Evolutionary conservation across 2,329 filamentous ascomycete genomes (phyloP).

Genomic region (Leptodontidium sp.): DNA sequence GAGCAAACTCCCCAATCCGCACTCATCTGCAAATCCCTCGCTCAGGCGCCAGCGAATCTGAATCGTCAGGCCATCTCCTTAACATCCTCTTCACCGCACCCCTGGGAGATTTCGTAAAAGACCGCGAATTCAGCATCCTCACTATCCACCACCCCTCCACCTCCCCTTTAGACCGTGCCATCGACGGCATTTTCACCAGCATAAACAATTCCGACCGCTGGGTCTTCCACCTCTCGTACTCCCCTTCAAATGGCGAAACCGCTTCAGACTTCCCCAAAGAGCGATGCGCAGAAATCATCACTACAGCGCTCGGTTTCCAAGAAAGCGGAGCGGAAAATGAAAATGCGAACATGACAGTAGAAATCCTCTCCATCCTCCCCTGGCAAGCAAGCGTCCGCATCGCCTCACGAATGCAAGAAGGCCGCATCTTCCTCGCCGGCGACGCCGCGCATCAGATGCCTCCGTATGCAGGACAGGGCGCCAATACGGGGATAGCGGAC

Average conservation of each 20-base stretch:
- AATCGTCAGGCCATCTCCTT: conserved; percentile 41
- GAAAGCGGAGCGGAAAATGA: conserved; percentile 25
- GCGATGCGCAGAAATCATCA: conserved; percentile 38
- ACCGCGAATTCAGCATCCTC: conserved; percentile 48
- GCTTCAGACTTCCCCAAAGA: conserved; percentile 36
- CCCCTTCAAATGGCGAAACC: conserved; percentile 37
- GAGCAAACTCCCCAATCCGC: conserved; percentile 44
- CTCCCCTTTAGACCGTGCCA: neutral
- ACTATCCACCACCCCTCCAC: conserved; percentile 37
- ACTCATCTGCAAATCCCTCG: conserved; percentile 43
- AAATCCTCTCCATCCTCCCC: conserved; percentile 47
- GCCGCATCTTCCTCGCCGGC: conserved; percentile 53
- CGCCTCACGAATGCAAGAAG: conserved; percentile 43
- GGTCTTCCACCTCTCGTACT: conserved; percentile 44
- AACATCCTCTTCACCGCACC: conserved; percentile 50
- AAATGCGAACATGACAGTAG: conserved; percentile 41
- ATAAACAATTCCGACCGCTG: conserved; percentile 44
- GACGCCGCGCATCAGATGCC: conserved; percentile 59
- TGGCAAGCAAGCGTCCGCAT: conserved; percentile 47
- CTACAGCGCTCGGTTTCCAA: conserved; percentile 41
- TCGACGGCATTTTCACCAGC: conserved; percentile 35
- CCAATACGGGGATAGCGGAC: conserved; percentile 50
- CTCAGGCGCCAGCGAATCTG: conserved; percentile 42
- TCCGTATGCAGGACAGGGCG: conserved; percentile 55
- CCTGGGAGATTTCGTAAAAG: conserved; percentile 42